Evolutionary conservation across 108 stramenopile species (phyloP).

Genomic region (Cyclotella baltica): DNA sequence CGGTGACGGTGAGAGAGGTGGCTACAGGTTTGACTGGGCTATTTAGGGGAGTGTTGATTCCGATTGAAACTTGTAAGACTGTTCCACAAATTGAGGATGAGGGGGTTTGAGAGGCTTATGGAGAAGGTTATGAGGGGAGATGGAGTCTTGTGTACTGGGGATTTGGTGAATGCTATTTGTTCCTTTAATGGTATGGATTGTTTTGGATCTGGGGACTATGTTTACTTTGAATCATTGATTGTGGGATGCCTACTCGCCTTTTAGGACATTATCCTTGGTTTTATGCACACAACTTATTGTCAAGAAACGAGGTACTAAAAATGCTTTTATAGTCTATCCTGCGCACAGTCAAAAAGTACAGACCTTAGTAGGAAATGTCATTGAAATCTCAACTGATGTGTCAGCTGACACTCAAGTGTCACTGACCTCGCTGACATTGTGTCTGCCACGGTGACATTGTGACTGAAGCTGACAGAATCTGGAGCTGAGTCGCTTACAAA

Average conservation of each 20-base stretch:
- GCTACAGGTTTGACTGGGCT: slow-evolving; percentile 82
- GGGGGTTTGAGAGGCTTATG: slow-evolving; percentile 74
- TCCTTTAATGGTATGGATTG: slow-evolving; percentile 48
- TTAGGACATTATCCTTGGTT: slow-evolving; percentile 87
- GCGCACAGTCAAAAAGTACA: no score
- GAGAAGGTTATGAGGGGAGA: slow-evolving; percentile 71
- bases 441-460: no score
- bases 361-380: no score
- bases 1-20: slow-evolving; percentile 76
- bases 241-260: background rate
- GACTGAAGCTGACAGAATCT: no score
- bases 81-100: slow-evolving; percentile 90
- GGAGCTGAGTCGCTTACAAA: no score
- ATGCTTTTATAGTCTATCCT: slow-evolving; percentile 39
- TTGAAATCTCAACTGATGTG: no score
- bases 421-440: no score
- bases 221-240: background rate
- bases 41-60: slow-evolving; percentile 74
- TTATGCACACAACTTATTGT: slow-evolving; percentile 73
- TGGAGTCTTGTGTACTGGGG: slow-evolving; percentile 78
- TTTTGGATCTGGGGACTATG: background rate
- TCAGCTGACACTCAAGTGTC: no score
- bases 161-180: slow-evolving; percentile 66
- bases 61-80: slow-evolving; percentile 96
- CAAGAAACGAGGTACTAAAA: slow-evolving; percentile 46